Base-by-base conservation (phyloP, 2,329 filamentous ascomycete species). In the Aspergillus bombycis region DNA sequence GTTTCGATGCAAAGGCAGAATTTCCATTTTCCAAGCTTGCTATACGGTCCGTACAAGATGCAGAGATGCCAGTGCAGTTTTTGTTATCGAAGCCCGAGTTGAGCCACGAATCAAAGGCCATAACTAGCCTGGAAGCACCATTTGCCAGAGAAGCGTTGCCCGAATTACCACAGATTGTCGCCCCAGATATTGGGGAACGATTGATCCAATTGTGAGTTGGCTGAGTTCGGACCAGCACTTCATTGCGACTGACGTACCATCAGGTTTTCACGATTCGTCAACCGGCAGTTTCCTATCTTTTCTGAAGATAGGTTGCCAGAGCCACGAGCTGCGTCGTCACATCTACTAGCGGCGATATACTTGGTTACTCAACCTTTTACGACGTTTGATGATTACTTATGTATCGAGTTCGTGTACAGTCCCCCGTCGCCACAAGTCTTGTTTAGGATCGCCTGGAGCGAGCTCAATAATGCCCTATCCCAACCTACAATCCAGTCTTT, bases 11-110 rank as follows among this genome's bases (percentile, higher is more conserved):
- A 23, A 61, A 21, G 14, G 19, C 26, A 7, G 52, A 61, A n/a
- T 57, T 61, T 10, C 6, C 41, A 23, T 61, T 61, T n/a, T 61
- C 59, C n/a, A 61, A 48, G 32, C 52, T 61, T 23, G 55, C 59
- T 8, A 34, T 61, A 46, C 59, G 59, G 8, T 5, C 36, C n/a
- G 59, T 57, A 3, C 59, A 57, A 10, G 11, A 38, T 5, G n/a
- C 32, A 19, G 50, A 21, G 19, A 14, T 61, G 9, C 59, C 59
- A 32, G 59, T 61, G 5, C 59, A 61, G 8, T 61, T 61, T 48
- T 26, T 61, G 6, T 32, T 61, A 2, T 61, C 59, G 10, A 61
- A 61, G 9, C 30, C 45, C 36, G 48, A 52, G 16, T 32, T 52
- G 19, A 32, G 48, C 48, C 21, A 52, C 19, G 28, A 32, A 10